Conservation (phyloP, 108 stramenopile genomes). For the Pseudonitzschia delicatissima region DNA sequence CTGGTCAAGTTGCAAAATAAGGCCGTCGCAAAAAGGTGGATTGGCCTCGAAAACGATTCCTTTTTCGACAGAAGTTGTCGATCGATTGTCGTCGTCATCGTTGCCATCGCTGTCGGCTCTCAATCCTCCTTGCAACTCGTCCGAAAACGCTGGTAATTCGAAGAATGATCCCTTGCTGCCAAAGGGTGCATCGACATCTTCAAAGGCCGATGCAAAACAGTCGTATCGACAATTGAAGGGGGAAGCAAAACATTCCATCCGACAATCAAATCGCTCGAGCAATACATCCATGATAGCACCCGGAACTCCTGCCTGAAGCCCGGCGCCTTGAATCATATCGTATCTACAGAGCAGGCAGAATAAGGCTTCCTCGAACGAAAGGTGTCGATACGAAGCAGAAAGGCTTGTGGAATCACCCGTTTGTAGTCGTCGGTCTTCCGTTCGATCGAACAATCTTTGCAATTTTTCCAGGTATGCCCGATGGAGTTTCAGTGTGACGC, state of each 20-base stretch:
- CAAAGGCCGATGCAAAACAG: constrained; percentile 57
- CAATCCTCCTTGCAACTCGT: background rate
- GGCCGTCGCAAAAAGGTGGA: constrained; percentile 84
- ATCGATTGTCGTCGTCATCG: background rate
- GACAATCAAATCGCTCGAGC: constrained; percentile 54
- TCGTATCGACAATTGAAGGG: constrained; percentile 87
- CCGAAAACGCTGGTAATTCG: constrained; percentile 18
- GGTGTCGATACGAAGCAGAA: background rate
- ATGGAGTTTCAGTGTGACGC: constrained; percentile 59
- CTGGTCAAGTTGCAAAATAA: constrained; percentile 60
- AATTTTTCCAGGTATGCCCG: constrained; percentile 61
- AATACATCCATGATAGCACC: constrained; percentile 76
- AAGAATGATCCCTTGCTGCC: constrained; percentile 82
- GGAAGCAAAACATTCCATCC: constrained; percentile 88
- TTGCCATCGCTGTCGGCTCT: background rate
- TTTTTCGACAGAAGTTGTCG: background rate
- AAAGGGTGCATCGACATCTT: constrained; percentile 73
- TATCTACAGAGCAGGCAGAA: constrained; percentile 70
- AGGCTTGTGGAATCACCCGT: background rate
- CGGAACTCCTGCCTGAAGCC: constrained; percentile 78
- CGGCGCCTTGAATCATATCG: constrained; percentile 82
- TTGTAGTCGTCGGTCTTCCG: background rate
- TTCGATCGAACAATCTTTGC: constrained; percentile 43
- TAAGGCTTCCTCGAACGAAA: constrained; percentile 40
- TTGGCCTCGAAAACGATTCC: constrained; percentile 82